Percentiles rank a stretch among this genome's conserved stretches.
phyloP scores from a whole-genome alignment of 805 yeast genomes.

The Kodamaea neixiangensis region DNA sequence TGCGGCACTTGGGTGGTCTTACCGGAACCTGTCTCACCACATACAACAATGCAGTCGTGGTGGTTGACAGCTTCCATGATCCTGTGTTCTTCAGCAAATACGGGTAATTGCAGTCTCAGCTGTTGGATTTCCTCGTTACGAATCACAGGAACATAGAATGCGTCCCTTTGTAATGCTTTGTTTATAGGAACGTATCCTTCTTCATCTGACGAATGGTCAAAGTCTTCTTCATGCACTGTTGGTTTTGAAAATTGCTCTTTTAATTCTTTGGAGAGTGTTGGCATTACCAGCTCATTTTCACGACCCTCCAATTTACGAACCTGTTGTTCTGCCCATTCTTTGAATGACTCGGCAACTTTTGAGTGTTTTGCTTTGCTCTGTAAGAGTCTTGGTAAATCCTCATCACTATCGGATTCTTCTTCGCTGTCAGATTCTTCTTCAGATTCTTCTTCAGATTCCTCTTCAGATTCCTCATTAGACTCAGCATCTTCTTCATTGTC shows the following conservation, averaged over 20 bases:
- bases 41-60: conserved; percentile 84
- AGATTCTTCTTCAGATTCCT: conserved; percentile 30
- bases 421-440: conserved; percentile 32
- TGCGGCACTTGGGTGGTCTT: conserved; percentile 99
- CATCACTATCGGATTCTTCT: conserved; percentile 29
- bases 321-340: conserved; percentile 84
- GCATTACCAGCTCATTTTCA: conserved; percentile 41
- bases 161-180: conserved; percentile 53
- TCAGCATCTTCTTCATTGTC: conserved; percentile 31
- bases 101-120: conserved; percentile 76
- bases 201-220: conserved; percentile 67
- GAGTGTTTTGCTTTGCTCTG: conserved; percentile 47
- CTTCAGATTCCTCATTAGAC: conserved; percentile 31
- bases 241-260: conserved; percentile 49
- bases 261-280: conserved; percentile 49
- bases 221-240: conserved; percentile 66
- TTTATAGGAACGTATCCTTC: conserved; percentile 61
- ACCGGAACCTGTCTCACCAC: conserved; percentile 99
- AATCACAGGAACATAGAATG: conserved; percentile 66
- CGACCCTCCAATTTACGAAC: conserved; percentile 65
- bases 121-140: conserved; percentile 68
- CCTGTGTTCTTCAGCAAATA: conserved; percentile 83
- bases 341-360: conserved; percentile 57
- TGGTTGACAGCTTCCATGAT: conserved; percentile 96
- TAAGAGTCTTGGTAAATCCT: conserved; percentile 33